A percentile compares a stretch with the other conserved stretches of the same genome.
These are phyloP conservation scores for Paramecium tetraurelia DNA, from an alignment of 73 alveolate genomes.

Conservation along the genomic window DNA sequence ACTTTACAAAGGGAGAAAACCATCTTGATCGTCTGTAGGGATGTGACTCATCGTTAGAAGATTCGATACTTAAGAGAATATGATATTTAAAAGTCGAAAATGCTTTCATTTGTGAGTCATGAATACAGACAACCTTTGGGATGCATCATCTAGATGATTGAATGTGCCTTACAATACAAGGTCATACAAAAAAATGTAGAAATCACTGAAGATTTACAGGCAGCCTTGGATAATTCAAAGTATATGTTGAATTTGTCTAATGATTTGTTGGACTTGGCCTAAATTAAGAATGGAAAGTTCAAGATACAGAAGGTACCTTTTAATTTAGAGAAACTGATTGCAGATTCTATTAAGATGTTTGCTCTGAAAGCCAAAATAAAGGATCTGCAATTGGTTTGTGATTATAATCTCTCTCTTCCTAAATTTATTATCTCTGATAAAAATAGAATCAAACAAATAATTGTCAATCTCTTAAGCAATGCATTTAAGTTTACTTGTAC, in stretches of 20 bases:
- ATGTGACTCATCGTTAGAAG: slow-evolving; percentile 1
- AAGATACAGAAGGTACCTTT: background rate
- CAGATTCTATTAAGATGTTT: slow-evolving; percentile 45
- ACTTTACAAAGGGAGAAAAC: background rate
- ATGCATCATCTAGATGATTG: slow-evolving; percentile 42
- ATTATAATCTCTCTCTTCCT: background rate
- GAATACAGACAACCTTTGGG: slow-evolving; percentile 49
- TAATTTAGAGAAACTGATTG: background rate
- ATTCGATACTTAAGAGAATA: background rate
- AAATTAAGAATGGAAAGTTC: slow-evolving; percentile 43
- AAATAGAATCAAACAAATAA: slow-evolving; percentile 62
- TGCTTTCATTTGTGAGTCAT: slow-evolving; percentile 54
- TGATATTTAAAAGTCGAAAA: slow-evolving; percentile 15
- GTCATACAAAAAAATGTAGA: background rate
- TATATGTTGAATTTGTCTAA: slow-evolving; percentile 48
- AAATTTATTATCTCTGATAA: slow-evolving; percentile 52
- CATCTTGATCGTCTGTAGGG: background rate
- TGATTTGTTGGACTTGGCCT: slow-evolving; percentile 48
- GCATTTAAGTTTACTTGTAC: slow-evolving; percentile 65
- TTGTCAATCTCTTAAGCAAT: slow-evolving; percentile 66
- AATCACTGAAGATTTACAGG: background rate
- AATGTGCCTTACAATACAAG: slow-evolving; percentile 6
- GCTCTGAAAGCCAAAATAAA: slow-evolving; percentile 35
- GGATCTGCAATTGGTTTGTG: background rate
- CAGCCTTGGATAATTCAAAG: slow-evolving; percentile 38